phyloP scores from a whole-genome alignment of 495 filamentous ascomycete species.

The Podospora bellae-mahoneyi region DNA sequence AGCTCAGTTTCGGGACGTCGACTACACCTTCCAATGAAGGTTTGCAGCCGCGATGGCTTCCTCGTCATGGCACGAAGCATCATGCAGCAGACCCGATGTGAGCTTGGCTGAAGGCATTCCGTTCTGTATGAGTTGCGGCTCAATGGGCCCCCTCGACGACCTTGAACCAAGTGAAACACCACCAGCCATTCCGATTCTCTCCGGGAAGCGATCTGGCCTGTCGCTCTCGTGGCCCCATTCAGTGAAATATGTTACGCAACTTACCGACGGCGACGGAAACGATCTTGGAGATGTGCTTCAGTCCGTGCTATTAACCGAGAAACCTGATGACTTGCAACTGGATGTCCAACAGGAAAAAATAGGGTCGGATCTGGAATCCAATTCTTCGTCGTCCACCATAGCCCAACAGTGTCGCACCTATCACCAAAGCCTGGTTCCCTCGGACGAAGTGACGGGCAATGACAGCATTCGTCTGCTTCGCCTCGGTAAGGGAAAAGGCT shows the following conservation, averaged over 20 bases:
- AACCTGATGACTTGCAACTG: neutral
- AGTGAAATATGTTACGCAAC: constrained; percentile 11
- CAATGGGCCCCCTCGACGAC: constrained; percentile 18
- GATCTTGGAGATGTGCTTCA: constrained; percentile 10
- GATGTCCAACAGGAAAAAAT: constrained; percentile 1
- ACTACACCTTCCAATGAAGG: neutral
- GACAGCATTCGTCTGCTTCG: constrained; percentile 24
- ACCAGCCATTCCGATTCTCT: constrained; percentile 15
- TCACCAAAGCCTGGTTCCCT: neutral
- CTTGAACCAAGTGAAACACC: constrained; percentile 17
- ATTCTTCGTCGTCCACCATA: neutral
- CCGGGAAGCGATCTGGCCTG: constrained; percentile 6
- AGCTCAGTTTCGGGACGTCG: neutral
- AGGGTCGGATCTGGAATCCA: neutral
- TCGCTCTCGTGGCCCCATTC: constrained; percentile 17
- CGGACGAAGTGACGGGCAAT: neutral
- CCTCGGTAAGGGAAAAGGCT: constrained; percentile 19
- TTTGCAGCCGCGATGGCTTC: neutral
- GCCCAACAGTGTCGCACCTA: neutral
- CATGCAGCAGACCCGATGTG: constrained; percentile 22
- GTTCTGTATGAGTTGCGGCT: constrained; percentile 27
- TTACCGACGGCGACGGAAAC: constrained; percentile 8
- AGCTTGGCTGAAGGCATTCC: constrained; percentile 13
- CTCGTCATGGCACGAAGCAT: constrained; percentile 19
- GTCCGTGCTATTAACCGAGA: neutral